Base-by-base conservation (phyloP, 768 basidiomycete species). In the Mycena epipterygia region DNA sequence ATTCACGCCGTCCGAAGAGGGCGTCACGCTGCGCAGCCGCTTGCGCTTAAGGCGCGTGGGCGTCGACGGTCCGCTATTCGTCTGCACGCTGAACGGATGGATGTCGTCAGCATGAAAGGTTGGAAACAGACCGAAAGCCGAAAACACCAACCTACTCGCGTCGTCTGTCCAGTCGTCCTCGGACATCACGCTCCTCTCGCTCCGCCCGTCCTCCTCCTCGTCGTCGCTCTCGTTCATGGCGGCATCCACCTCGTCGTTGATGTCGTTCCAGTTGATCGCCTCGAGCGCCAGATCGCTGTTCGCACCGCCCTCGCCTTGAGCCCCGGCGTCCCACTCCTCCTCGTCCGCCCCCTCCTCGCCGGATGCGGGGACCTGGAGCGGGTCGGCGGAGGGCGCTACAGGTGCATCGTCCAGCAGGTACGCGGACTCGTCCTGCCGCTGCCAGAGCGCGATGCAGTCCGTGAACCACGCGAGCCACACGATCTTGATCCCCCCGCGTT, bases 391-490 rank as follows among this genome's bases (percentile, higher is more conserved):
- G 27, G 62, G 39, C 33, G 52, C 27, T 4, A 27, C 30, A 3
- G 65, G 60, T 29, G 39, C 53, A 42, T 73, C 72, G 51, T 93
- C 91, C 60, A 94, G 84, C 46, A 94, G 82, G 82, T 96, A 97
- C 3, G 87, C 87, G 1, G 83, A 84, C 81, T 98, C 97, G 71
- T 93, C 91, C 76, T 93, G 92, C 64, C 89, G 89, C 61, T 82
- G 82, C 96, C 97, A 98, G n/a, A 91, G 84, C n/a, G 94, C 92
- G 65, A 97, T 84, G 14, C 93, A 95, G 78, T 97, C 94, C 35
- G 89, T 91, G 76, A 99, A 93, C 97, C 97, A 99, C 12, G 88
- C 85, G 11, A 93, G 81, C 90, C 94, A 94, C 23, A 99, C 95
- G 69, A 98, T 90, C 78, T 92, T 91, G 77, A 94, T 89, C 27